Evolutionary conservation across 176 grass and related monocot species (phyloP).

Genomic region (Ampelocalamus luodianensis): DNA sequence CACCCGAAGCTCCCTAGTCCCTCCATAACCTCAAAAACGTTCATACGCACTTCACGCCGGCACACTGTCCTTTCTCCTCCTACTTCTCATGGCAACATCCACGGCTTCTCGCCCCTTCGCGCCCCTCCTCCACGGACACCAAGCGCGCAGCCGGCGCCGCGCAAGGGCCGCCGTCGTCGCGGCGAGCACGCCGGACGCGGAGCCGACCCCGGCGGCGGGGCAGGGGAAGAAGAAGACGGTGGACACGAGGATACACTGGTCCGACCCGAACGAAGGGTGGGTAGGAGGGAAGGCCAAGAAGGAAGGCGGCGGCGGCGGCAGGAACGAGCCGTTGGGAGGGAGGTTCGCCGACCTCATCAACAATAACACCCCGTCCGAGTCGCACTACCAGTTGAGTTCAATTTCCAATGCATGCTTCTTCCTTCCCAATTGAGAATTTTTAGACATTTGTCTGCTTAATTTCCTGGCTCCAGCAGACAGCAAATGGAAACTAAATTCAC

Average conservation of each 20-base stretch:
- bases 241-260: conserved; percentile 98
- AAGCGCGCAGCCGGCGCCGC: background rate
- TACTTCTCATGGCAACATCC: conserved; percentile 47
- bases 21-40: background rate
- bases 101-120: conserved; percentile 55
- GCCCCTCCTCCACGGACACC: conserved; percentile 39
- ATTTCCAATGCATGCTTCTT: background rate
- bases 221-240: conserved; percentile 65
- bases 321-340: conserved; percentile 48
- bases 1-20: background rate
- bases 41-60: background rate
- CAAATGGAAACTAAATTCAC: background rate
- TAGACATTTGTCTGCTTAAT: background rate
- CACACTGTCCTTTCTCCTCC: background rate
- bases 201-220: conserved; percentile 36
- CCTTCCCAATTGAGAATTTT: background rate
- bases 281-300: conserved; percentile 63
- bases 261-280: conserved; percentile 82
- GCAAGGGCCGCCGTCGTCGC: conserved; percentile 28
- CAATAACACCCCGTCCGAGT: conserved; percentile 43
- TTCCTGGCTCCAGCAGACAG: background rate
- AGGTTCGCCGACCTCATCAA: conserved; percentile 86
- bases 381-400: conserved; percentile 80
- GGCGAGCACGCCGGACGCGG: conserved; percentile 39
- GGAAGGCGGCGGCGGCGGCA: conserved; percentile 20